Evolutionary conservation across 495 filamentous ascomycete species (phyloP), one percentile per base, ranked within the genome.

Genomic region (Penicillium silybi): DNA sequence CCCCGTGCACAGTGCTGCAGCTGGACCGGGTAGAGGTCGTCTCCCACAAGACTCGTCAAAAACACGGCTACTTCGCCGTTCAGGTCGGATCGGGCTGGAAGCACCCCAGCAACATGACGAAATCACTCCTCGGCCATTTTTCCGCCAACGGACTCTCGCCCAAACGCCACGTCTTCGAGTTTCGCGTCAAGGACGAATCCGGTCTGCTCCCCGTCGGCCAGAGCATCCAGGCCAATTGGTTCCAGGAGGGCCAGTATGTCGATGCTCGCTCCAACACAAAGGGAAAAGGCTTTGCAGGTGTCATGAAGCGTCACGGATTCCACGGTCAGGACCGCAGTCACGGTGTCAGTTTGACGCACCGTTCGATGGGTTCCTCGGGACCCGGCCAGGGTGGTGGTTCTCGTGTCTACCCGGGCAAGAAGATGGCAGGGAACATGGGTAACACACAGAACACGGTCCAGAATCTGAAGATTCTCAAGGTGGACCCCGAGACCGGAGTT

Each of bases 361-460:
- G 93, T 62, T 84, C 87, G 2, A 86, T 96, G 76, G 93, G 93
- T 76, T 91, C 88, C 4, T 75, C 82, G 11, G 93, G 93, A 56
- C 88, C 85, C 34, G 85, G 85, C 60, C 93, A 98, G 69, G 93
- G 93, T 56, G 84, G 88, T 66, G 93, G 93, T 67, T 93, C 89
- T 39, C 78, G 93, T 59, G 93, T 98, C 38, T 81, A 86, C 52
- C 93, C 93, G 0, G 93, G 93, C 44, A 98, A 98, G 84, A 89
- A 88, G 70, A 98, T 98, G 93, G 83, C 93, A 18, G 93, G 93
- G 50, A 81, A 89, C 40, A 97, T 98, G 93, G 93, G 93, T 20
- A 85, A 85, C 50, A 77, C 92, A 67, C 81, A 82, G 56, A 86
- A 89, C 39, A 98, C 93, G 34, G 75, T 89, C 16, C 91, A 97